Evolutionary conservation across 495 filamentous ascomycete genomes (phyloP).

Genomic region (Xylaria acuta): DNA sequence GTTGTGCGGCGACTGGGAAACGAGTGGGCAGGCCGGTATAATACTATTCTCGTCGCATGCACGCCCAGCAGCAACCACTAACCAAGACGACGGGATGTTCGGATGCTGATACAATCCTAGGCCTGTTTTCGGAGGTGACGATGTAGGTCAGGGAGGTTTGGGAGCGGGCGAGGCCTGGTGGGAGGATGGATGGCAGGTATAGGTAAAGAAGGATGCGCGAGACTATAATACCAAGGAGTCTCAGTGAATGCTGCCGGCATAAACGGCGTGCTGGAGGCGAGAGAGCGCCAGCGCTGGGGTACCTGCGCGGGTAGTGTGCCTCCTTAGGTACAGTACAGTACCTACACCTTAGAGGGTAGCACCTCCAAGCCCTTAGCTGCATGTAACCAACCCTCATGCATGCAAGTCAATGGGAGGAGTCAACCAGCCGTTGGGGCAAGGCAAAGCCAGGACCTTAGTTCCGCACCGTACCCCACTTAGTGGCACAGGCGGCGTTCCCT

Average conservation of each 20-base stretch:
- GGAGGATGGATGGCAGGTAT: neutral
- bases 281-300: constrained; percentile 9
- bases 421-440: constrained; percentile 20
- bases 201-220: neutral
- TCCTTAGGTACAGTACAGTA: no score
- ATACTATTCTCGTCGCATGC: neutral
- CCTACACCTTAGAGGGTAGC: constrained; percentile 1
- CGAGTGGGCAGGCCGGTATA: constrained; percentile 4
- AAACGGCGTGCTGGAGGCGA: constrained; percentile 6
- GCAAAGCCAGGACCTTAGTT: neutral
- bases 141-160: constrained; percentile 19
- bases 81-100: constrained; percentile 15
- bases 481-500: neutral
- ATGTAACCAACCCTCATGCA: constrained; percentile 27
- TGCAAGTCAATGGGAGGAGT: constrained; percentile 14
- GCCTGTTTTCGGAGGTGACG: constrained; percentile 21
- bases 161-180: constrained; percentile 23
- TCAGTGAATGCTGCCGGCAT: constrained; percentile 5
- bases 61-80: constrained; percentile 7
- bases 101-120: constrained; percentile 18
- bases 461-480: constrained; percentile 19
- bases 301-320: constrained; percentile 5
- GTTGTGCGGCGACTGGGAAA: neutral
- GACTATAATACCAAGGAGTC: constrained; percentile 13
- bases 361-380: constrained; percentile 22